Evolutionary conservation across 768 basidiomycete genomes (phyloP).

Genomic region (Coprinellus micaceus): DNA sequence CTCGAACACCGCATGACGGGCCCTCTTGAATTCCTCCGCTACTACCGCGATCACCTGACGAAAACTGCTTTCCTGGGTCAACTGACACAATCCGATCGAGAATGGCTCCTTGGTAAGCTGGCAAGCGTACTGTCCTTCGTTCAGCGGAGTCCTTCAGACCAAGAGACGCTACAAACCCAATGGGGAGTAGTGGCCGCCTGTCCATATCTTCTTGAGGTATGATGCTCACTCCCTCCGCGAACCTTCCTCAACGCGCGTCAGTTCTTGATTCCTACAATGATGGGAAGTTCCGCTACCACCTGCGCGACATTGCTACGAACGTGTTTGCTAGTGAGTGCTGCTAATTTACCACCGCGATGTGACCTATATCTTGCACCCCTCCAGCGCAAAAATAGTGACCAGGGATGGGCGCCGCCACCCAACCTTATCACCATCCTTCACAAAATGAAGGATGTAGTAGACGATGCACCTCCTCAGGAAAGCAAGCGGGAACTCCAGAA

Average conservation of each 20-base stretch:
- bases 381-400: constrained; percentile 41
- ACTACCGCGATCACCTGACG: constrained; percentile 43
- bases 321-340: constrained; percentile 35
- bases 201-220: constrained; percentile 45
- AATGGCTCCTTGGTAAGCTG: constrained; percentile 43
- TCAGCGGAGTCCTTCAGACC: constrained; percentile 10
- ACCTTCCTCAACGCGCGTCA: neutral
- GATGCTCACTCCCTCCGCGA: neutral
- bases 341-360: neutral
- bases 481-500: constrained; percentile 28
- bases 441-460: constrained; percentile 24
- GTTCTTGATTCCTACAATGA: neutral
- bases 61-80: constrained; percentile 47
- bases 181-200: constrained; percentile 49
- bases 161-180: neutral
- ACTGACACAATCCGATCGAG: constrained; percentile 40
- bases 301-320: constrained; percentile 27
- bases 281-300: neutral
- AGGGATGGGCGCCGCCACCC: constrained; percentile 41
- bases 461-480: constrained; percentile 22
- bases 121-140: constrained; percentile 34
- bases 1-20: constrained; percentile 31
- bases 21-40: constrained; percentile 45
- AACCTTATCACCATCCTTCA: constrained; percentile 35
- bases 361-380: constrained; percentile 6